Evolutionary conservation across 2,329 filamentous ascomycete species (phyloP).

Genomic region (Aschersonia sp.): DNA sequence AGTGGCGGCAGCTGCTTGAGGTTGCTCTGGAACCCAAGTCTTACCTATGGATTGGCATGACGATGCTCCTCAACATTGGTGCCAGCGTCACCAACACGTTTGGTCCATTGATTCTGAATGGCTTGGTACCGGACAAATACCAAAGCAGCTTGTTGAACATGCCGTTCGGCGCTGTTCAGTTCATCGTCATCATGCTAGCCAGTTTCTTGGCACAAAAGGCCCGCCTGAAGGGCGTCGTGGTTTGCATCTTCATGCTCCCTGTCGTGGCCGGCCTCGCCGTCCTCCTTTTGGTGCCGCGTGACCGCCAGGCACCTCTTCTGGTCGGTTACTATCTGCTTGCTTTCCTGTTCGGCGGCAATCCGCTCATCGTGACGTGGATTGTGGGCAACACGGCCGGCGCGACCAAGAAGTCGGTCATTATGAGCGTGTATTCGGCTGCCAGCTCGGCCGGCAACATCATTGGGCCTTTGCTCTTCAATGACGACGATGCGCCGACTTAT

Average conservation of each 20-base stretch:
- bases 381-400: constrained; percentile 54
- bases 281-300: constrained; percentile 40
- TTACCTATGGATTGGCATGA: constrained; percentile 46
- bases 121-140: constrained; percentile 45
- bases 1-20: constrained; percentile 48
- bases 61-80: constrained; percentile 49
- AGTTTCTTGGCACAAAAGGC: constrained; percentile 44
- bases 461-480: constrained; percentile 47
- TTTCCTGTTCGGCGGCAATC: constrained; percentile 52
- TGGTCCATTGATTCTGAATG: constrained; percentile 46
- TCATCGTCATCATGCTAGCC: constrained; percentile 40
- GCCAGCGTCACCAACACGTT: constrained; percentile 50
- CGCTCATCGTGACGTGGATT: constrained; percentile 54
- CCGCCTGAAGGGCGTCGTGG: constrained; percentile 39
- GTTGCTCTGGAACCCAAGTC: constrained; percentile 32
- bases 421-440: constrained; percentile 50
- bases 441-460: constrained; percentile 51
- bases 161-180: constrained; percentile 49
- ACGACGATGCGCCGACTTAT: constrained; percentile 43
- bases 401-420: constrained; percentile 51
- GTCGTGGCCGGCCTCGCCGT: constrained; percentile 44
- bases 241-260: constrained; percentile 39
- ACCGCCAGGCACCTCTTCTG: constrained; percentile 26
- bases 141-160: constrained; percentile 49
- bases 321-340: constrained; percentile 51